Evolutionary conservation across 208 protist species (phyloP).

Genomic region (Polymyxa betae): DNA sequence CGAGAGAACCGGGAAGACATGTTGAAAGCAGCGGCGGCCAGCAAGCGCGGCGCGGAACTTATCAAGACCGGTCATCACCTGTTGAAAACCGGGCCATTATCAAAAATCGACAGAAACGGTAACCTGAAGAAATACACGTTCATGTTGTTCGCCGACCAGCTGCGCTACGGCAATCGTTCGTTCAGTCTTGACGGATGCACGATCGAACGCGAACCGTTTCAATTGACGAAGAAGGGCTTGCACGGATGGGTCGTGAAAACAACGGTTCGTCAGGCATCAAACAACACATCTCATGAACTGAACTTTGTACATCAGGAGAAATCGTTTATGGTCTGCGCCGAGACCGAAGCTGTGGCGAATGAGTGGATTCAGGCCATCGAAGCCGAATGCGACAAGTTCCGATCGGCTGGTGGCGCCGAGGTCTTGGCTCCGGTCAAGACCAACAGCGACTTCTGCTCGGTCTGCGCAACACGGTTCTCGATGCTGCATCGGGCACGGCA

Average conservation of each 20-base stretch:
- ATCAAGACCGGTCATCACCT: slow-evolving; percentile 22
- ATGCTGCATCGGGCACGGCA: slow-evolving; percentile 13
- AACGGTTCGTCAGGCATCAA: no score
- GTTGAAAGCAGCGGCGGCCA: neutral
- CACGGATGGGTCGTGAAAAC: neutral
- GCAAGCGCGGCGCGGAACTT: neutral
- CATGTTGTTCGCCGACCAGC: slow-evolving; percentile 51
- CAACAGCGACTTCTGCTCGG: slow-evolving; percentile 27
- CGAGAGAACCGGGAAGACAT: slow-evolving; percentile 7
- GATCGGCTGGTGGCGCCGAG: neutral
- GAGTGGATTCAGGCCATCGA: neutral
- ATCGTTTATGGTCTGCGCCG: slow-evolving; percentile 3
- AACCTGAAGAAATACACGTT: slow-evolving; percentile 14
- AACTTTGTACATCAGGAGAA: neutral
- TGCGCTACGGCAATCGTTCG: neutral
- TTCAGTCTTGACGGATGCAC: slow-evolving; percentile 9
- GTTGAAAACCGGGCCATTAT: neutral
- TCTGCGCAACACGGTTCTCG: slow-evolving; percentile 23
- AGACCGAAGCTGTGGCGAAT: neutral
- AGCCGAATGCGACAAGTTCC: neutral
- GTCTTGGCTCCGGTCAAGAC: slow-evolving; percentile 21
- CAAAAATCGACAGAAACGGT: slow-evolving; percentile 40
- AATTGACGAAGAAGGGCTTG: neutral
- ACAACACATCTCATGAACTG: no score
- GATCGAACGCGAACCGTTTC: neutral